Evolutionary conservation across 2,329 filamentous ascomycete genomes (phyloP).

Genomic region (Diaporthe citriasiana): DNA sequence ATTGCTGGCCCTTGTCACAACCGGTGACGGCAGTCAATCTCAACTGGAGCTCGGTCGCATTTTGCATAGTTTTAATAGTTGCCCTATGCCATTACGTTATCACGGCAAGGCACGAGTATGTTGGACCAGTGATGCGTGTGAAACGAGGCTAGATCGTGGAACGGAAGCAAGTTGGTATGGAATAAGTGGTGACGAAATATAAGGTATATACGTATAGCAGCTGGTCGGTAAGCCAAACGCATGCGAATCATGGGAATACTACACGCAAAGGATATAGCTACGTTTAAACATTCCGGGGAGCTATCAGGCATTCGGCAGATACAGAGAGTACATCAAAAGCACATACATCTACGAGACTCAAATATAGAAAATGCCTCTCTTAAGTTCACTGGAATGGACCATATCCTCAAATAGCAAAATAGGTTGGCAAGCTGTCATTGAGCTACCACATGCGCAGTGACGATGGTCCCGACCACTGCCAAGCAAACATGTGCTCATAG

Average conservation of each 20-base stretch:
- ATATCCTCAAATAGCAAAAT: too few relatives aligned
- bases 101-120: constrained; percentile 12
- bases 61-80: background rate
- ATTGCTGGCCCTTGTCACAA: constrained; percentile 15
- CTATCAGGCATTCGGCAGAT: background rate
- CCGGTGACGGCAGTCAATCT: constrained; percentile 10
- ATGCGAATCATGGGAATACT: too few relatives aligned
- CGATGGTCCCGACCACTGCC: too few relatives aligned
- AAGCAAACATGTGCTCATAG: background rate
- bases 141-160: background rate
- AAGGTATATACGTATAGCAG: too few relatives aligned
- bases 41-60: constrained; percentile 25
- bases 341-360: background rate
- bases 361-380: background rate
- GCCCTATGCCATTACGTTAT: background rate
- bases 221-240: too few relatives aligned
- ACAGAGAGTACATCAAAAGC: background rate
- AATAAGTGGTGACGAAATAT: too few relatives aligned
- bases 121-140: constrained; percentile 17
- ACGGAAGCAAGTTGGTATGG: background rate
- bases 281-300: background rate
- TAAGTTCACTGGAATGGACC: too few relatives aligned
- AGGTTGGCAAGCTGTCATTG: background rate
- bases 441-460: too few relatives aligned
- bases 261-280: background rate